Conservation (phyloP, 176 grass and related monocot species). For the Zizania latifolia region DNA sequence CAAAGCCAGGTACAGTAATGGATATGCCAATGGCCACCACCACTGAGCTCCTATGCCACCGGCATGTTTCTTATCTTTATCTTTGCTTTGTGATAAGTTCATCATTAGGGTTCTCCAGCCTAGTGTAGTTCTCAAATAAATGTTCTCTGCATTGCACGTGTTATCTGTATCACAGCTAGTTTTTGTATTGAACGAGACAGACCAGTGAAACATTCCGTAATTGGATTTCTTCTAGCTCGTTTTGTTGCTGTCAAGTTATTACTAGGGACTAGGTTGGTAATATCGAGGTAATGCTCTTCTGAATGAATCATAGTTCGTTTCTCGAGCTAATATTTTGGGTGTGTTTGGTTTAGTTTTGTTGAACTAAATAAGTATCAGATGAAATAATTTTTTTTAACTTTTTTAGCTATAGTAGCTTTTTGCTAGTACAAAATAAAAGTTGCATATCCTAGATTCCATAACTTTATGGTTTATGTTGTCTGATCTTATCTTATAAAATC, state of each 20-base stretch:
- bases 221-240: not conserved
- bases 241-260: not conserved
- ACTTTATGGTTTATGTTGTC: no score
- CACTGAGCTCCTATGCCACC: not conserved
- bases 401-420: no score
- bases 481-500: no score
- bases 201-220: not conserved
- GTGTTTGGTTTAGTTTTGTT: no score
- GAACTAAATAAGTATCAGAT: no score
- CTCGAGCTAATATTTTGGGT: no score
- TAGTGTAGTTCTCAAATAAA: constrained; percentile 21
- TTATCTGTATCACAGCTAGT: not conserved
- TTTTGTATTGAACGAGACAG: constrained; percentile 13
- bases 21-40: constrained; percentile 28
- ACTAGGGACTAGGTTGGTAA: not conserved
- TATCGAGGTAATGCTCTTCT: not conserved
- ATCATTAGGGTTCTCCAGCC: not conserved
- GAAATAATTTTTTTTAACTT: no score
- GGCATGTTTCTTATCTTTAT: not conserved
- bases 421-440: no score
- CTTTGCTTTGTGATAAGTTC: not conserved
- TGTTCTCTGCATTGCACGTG: constrained; percentile 5
- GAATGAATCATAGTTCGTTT: not conserved
- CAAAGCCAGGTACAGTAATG: constrained; percentile 30
- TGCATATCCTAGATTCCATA: no score